These are phyloP conservation scores for Diospyros kaki DNA, from an alignment of 148 eudicot genomes.

Conservation along the genomic window DNA sequence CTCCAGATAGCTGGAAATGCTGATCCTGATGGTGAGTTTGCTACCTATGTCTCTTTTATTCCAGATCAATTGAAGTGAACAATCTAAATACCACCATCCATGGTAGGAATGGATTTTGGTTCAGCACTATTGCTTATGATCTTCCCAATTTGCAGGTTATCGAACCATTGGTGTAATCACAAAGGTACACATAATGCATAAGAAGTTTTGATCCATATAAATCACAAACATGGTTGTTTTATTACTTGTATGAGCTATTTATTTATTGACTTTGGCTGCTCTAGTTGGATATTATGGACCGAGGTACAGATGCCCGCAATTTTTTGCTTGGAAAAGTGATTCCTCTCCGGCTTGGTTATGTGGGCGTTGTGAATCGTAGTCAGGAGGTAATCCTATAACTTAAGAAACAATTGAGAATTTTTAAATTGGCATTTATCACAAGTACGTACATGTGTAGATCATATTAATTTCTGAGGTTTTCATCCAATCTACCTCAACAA, in stretches of 20 bases:
- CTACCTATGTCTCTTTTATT: not conserved
- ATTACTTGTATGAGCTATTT: not conserved
- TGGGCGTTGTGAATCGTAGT: conserved; percentile 93
- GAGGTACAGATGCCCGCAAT: conserved; percentile 93
- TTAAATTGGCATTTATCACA: not conserved
- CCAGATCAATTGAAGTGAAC: not conserved
- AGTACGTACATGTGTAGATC: too few species aligned
- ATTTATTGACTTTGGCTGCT: conserved; percentile 16
- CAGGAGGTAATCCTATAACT: conserved; percentile 61
- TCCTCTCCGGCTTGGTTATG: conserved; percentile 88
- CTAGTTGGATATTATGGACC: conserved; percentile 93
- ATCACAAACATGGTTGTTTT: not conserved
- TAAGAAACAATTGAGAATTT: not conserved
- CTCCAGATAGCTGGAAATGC: conserved; percentile 91
- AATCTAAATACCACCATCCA: not conserved
- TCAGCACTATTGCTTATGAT: conserved; percentile 20
- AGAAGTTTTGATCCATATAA: not conserved
- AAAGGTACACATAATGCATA: conserved; percentile 46
- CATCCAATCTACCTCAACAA: too few species aligned
- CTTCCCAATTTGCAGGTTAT: conserved; percentile 44
- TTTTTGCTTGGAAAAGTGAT: conserved; percentile 90
- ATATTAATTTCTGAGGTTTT: too few species aligned
- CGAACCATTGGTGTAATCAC: conserved; percentile 95
- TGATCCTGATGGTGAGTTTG: conserved; percentile 80
- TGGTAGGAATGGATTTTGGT: not conserved